Conservation (phyloP, 164 flowering plant species). For the Liriodendron chinense region DNA sequence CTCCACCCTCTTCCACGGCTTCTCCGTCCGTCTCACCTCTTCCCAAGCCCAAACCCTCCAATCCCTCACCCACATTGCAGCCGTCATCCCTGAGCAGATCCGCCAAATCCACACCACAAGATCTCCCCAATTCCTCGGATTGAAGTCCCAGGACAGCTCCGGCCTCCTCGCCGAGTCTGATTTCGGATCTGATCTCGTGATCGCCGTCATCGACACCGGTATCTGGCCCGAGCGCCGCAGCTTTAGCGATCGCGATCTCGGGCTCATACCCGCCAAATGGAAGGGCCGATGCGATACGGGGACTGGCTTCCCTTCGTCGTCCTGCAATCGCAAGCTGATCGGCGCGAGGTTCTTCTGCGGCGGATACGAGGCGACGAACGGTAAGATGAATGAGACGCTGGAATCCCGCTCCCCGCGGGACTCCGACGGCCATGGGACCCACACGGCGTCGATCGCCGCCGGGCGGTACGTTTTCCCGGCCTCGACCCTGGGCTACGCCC, state of each 20-base stretch:
- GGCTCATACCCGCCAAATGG: conserved; percentile 73
- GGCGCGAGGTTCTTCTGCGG: conserved; percentile 73
- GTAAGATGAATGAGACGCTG: conserved; percentile 70
- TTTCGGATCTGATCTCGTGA: conserved; percentile 91
- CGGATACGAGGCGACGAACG: conserved; percentile 84
- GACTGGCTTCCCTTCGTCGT: conserved; percentile 32
- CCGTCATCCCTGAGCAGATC: conserved; percentile 74
- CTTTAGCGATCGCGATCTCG: conserved; percentile 63
- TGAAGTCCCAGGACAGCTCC: conserved; percentile 48
- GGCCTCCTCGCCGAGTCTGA: conserved; percentile 82
- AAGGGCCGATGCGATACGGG: conserved; percentile 58
- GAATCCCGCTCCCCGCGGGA: conserved; percentile 79
- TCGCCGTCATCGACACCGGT: conserved; percentile 89
- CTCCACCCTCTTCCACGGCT: conserved; percentile 74
- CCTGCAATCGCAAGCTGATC: conserved; percentile 75
- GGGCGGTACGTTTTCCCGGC: conserved; percentile 89
- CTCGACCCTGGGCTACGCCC: conserved; percentile 76
- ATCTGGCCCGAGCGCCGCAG: conserved; percentile 90
- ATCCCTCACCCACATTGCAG: conserved; percentile 34
- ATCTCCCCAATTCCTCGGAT: conserved; percentile 83
- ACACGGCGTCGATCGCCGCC: conserved; percentile 95
- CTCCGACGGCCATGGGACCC: conserved; percentile 95
- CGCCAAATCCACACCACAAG: conserved; percentile 79
- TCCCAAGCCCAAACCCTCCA: conserved; percentile 40
- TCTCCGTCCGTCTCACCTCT: conserved; percentile 63